Conservation (phyloP, 306 rosid species). For the Lathyrus aphaca region DNA sequence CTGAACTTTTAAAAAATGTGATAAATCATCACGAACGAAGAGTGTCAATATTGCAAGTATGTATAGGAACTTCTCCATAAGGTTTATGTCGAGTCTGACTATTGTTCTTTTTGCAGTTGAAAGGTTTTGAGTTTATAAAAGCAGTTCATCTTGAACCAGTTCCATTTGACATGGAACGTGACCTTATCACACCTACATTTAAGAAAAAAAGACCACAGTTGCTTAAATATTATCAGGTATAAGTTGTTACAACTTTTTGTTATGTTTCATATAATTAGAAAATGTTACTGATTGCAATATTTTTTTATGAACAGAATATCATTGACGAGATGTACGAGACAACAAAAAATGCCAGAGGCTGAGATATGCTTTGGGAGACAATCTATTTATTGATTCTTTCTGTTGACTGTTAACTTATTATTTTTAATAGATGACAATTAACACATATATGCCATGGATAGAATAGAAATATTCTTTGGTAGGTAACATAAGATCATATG, state of each 20-base stretch:
- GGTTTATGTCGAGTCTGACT: constrained; percentile 20
- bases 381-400: constrained; percentile 30
- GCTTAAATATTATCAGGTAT: constrained; percentile 84
- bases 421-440: constrained; percentile 13
- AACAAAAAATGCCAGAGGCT: constrained; percentile 49
- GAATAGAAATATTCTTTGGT: neutral
- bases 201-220: constrained; percentile 92
- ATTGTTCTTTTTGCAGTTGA: constrained; percentile 63
- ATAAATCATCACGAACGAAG: neutral
- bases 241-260: constrained; percentile 12
- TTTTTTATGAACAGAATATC: constrained; percentile 49
- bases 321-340: constrained; percentile 73
- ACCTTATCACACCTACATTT: constrained; percentile 83
- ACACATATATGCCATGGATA: constrained; percentile 23
- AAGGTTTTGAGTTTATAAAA: constrained; percentile 82
- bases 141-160: constrained; percentile 83
- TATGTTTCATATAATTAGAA: neutral
- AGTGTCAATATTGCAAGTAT: neutral
- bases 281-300: constrained; percentile 20
- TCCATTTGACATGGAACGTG: constrained; percentile 91
- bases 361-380: constrained; percentile 33
- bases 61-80: neutral
- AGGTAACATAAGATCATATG: neutral
- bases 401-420: constrained; percentile 29
- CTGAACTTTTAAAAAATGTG: neutral